phyloP scores from a whole-genome alignment of 805 yeast genomes.

The Allodekkera sacchari region DNA sequence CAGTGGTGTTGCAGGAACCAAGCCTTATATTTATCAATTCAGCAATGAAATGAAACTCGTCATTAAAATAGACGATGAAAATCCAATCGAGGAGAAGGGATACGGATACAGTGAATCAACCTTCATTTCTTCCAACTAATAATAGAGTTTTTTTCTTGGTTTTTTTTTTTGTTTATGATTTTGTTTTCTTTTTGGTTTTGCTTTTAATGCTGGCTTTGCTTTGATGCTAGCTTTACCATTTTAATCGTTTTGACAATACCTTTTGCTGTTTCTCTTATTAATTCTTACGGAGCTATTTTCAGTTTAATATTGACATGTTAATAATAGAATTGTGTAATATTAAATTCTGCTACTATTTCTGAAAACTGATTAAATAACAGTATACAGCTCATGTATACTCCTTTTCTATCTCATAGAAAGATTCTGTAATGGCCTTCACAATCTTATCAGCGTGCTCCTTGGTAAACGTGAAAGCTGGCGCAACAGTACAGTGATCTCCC shows the following conservation, averaged over 20 bases:
- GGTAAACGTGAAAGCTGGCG: slow-evolving; percentile 38
- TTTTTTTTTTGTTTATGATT: neutral
- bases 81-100: slow-evolving; percentile 45
- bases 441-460: slow-evolving; percentile 35
- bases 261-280: too few relatives aligned
- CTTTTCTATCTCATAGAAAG: slow-evolving; percentile 31
- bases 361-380: too few relatives aligned
- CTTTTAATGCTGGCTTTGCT: neutral
- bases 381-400: too few relatives aligned
- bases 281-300: too few relatives aligned
- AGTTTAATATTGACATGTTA: too few relatives aligned
- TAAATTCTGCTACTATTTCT: too few relatives aligned
- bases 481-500: slow-evolving; percentile 41
- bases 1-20: slow-evolving; percentile 90
- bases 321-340: too few relatives aligned
- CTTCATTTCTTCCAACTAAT: slow-evolving; percentile 42
- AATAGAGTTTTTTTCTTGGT: too few relatives aligned
- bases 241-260: neutral
- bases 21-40: slow-evolving; percentile 94
- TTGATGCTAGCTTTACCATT: neutral
- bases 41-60: slow-evolving; percentile 46
- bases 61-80: slow-evolving; percentile 30
- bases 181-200: slow-evolving; percentile 1
- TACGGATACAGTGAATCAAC: slow-evolving; percentile 73
- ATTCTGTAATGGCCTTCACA: slow-evolving; percentile 29